Evolutionary conservation across 495 filamentous ascomycete genomes (phyloP).

Genomic region (Penicillium odoratum): DNA sequence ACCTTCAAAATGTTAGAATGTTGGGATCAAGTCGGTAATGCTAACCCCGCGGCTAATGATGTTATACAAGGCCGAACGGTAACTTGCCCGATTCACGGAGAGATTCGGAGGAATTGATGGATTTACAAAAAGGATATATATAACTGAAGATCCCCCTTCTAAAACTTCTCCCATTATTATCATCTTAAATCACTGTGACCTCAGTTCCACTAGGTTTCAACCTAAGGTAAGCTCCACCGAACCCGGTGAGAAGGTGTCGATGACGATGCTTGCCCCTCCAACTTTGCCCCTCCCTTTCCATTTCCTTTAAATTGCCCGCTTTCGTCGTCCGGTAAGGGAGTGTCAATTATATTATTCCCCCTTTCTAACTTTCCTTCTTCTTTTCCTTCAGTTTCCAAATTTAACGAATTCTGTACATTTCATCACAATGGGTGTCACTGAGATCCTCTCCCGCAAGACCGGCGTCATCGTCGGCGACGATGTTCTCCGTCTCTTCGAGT

Average conservation of each 20-base stretch:
- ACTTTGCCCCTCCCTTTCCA: conserved; percentile 22
- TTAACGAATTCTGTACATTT: conserved; percentile 14
- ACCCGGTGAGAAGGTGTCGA: conserved; percentile 30
- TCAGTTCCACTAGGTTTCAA: conserved; percentile 20
- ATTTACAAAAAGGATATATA: neutral
- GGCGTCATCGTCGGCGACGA: conserved; percentile 89
- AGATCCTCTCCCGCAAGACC: conserved; percentile 71
- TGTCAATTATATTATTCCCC: conserved; percentile 9
- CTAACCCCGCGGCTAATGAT: conserved; percentile 1
- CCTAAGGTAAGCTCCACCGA: conserved; percentile 9
- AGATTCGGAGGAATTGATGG: conserved; percentile 1
- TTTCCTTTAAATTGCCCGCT: conserved; percentile 28
- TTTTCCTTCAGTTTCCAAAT: conserved; percentile 5
- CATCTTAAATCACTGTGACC: conserved; percentile 29
- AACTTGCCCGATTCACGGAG: neutral
- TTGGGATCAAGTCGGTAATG: conserved; percentile 18
- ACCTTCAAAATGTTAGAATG: too few species aligned
- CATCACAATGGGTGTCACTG: conserved; percentile 58
- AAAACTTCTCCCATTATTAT: neutral
- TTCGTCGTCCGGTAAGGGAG: conserved; percentile 28
- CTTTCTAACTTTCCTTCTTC: conserved; percentile 15
- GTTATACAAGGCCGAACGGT: conserved; percentile 10
- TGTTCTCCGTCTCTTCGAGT: conserved; percentile 75
- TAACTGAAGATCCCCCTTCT: neutral
- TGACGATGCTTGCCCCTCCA: conserved; percentile 30